Conservation (phyloP, 257 asterid species). For the Schizonepeta tenuifolia region DNA sequence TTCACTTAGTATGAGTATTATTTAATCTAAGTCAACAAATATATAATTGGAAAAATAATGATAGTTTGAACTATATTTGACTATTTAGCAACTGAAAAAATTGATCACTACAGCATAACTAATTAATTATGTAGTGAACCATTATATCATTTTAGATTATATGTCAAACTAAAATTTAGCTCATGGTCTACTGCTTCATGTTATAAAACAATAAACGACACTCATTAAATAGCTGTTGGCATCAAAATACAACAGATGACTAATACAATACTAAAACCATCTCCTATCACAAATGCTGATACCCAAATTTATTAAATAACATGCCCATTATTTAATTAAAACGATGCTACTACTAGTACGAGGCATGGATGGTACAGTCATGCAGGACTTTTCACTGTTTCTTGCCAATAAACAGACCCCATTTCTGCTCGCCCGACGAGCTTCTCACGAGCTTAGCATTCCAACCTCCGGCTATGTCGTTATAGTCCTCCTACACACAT, state of each 20-base stretch:
- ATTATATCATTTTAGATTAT: too few relatives aligned
- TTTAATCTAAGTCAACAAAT: too few relatives aligned
- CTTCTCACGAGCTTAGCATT: slow-evolving; percentile 75
- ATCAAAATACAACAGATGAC: slow-evolving; percentile 10
- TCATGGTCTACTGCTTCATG: too few relatives aligned
- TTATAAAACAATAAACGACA: too few relatives aligned
- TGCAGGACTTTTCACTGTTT: slow-evolving; percentile 50
- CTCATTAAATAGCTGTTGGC: background rate
- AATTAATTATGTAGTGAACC: too few relatives aligned
- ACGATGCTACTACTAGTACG: background rate
- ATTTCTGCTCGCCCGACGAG: slow-evolving; percentile 90
- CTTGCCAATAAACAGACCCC: slow-evolving; percentile 93
- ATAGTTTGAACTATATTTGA: too few relatives aligned
- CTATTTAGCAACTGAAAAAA: too few relatives aligned
- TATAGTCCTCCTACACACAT: slow-evolving; percentile 46
- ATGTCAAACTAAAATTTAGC: too few relatives aligned
- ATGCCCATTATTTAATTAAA: slow-evolving; percentile 20
- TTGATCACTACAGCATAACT: too few relatives aligned
- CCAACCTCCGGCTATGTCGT: slow-evolving; percentile 88
- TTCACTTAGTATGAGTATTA: too few relatives aligned
- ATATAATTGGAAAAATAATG: too few relatives aligned
- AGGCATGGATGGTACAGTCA: background rate
- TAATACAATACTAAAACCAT: background rate
- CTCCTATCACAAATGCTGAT: background rate
- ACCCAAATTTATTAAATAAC: slow-evolving; percentile 31